These are phyloP conservation scores for Phaeosphaeria sp. DNA, from an alignment of 2,329 filamentous ascomycete genomes.

Conservation along the genomic window DNA sequence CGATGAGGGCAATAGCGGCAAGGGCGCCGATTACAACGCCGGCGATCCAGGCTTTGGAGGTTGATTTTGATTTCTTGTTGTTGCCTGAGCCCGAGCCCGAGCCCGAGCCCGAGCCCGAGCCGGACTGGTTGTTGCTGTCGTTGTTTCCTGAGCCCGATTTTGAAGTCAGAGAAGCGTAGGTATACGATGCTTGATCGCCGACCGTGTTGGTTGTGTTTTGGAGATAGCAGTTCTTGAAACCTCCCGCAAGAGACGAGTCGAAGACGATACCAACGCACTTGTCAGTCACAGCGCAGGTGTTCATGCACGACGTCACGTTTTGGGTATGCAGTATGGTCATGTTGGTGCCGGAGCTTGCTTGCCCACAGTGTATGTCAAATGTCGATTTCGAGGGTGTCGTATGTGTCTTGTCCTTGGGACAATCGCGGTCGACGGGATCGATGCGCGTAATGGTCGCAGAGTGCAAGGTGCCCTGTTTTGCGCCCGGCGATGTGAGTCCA, in stretches of 20 bases:
- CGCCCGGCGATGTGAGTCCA: conserved; percentile 10
- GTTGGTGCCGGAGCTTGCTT: conserved; percentile 36
- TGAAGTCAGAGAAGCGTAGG: conserved; percentile 25
- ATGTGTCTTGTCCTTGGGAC: conserved; percentile 23
- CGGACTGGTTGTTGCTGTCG: not conserved
- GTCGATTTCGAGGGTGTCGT: conserved; percentile 18
- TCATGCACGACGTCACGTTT: conserved; percentile 39
- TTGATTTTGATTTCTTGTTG: not conserved
- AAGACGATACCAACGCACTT: conserved; percentile 37
- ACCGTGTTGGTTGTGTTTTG: conserved; percentile 37
- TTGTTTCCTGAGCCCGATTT: conserved; percentile 4
- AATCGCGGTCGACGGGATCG: conserved; percentile 26
- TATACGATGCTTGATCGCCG: conserved; percentile 21
- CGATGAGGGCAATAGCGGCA: conserved; percentile 20
- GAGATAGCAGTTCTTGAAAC: conserved; percentile 42
- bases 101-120: too few relatives aligned
- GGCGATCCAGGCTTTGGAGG: conserved; percentile 36
- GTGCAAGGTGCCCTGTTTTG: conserved; percentile 26
- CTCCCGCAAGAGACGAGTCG: conserved; percentile 28
- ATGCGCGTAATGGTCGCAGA: conserved; percentile 33
- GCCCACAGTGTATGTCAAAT: conserved; percentile 40
- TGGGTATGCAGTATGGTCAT: conserved; percentile 34
- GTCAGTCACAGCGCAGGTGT: conserved; percentile 31
- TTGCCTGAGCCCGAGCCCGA: too few relatives aligned
- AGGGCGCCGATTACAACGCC: conserved; percentile 34